Evolutionary conservation across 495 filamentous ascomycete genomes (phyloP), one percentile per base, ranked within the genome.

Genomic region (Hypoxylon lenormandii): DNA sequence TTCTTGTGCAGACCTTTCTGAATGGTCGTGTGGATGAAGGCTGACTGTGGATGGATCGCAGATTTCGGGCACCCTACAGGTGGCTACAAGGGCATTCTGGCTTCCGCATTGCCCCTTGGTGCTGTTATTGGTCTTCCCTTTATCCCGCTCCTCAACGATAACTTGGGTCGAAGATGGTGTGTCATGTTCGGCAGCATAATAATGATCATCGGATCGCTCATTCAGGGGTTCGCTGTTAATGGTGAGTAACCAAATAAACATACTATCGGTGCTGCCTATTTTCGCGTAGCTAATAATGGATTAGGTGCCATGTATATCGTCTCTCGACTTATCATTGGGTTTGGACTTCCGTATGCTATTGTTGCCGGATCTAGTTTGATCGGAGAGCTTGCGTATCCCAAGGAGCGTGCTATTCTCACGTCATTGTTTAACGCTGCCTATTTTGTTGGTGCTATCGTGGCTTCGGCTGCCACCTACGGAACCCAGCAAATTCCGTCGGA

Each of bases 361-460:
- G 82, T 88, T 28, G 87, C 87, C 3, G 88, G 86, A 16, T 87
- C 88, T 2, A 83, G 84, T 18, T 74, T 90, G 54, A 86, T 91
- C 36, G 88, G 85, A 66, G 90, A 91, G 65, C 80, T 91, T 19
- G 83, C 81, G 0, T 85, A 90, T 73, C 90, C 89, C 16, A 89
- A 87, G 70, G 87, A 91, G 69, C 84, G 88, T 62, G 80, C 86
- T 11, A 81, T 89, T 40, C 72, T 92, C 63, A 91, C 87, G 4
- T 88, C 86, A 23, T 80, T 91, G 4, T 91, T 89, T 80, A 90
- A 90, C 70, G 84, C 85, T 4, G 84, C 81, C 16, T 90, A 86
- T 73, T 91, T 87, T 70, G 78, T 89, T 62, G 88, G 89, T 5
- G 81, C 84, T 49, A 86, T 90, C 51, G 79, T 86, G 13, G 87